Evolutionary conservation across 2,329 filamentous ascomycete species (phyloP), one percentile per base, ranked within the genome.

Genomic region (Penicillium digitatum): DNA sequence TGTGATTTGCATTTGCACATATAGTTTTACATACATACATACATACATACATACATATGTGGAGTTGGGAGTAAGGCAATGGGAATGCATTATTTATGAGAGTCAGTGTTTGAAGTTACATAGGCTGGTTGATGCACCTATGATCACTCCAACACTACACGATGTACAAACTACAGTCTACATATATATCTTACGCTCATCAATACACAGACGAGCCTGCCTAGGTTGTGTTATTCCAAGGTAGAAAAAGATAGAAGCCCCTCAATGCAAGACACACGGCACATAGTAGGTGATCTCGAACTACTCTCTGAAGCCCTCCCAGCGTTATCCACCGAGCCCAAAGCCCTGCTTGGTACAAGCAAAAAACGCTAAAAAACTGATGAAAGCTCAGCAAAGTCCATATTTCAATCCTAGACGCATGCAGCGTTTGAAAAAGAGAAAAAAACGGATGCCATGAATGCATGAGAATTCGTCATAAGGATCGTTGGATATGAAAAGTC

Each of bases 371-470:
- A 35, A 48, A 29, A 11, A 24, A 35, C 48, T 9, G 14, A 10
- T 31, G 18, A 39, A 38, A 35, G 37, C 48, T 45, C 29, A 22
- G 48, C 38, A 31, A 8, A 45, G 14, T 39, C 50, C 50, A 52
- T 47, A 32, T 20, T 47, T 47, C 32, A 47, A 47, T 52, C 34
- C 50, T 52, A 47, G 34, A 34, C 27, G 37, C 44, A 53, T 12
- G 29, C 27, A 26, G 35, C 12, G 24, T 31, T 43, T 37, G 26
- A 46, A 60, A 60, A 58, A 58, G 51, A 43, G 45, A 27, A 58
- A 48, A 65, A 57, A 65, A 59, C 46, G 72, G 58, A 76, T 69
- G 60, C 74, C 76, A 69, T 68, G 64, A 64, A 71, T 67, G 68
- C 67, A 71, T 68, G 54, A 67, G 60, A 62, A 61, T 44, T 67